Percentiles rank a stretch among this genome's conserved stretches.
Evolutionary conservation across 805 yeast genomes (phyloP).

Genomic region (Candida dajiaensis): DNA sequence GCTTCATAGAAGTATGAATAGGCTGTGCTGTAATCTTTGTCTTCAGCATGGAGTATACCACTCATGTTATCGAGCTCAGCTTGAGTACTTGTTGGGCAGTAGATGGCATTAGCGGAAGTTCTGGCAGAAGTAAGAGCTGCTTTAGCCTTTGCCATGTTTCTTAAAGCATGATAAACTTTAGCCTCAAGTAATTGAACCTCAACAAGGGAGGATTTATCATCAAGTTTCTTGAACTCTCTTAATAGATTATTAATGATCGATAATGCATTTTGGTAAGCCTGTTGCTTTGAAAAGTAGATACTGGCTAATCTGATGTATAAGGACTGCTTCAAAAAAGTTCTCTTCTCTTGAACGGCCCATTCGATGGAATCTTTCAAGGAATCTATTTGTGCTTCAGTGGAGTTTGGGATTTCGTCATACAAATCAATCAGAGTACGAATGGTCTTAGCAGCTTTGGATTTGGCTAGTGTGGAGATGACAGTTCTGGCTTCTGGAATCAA

Average conservation of each 20-base stretch:
- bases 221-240: conserved; percentile 85
- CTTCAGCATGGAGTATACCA: conserved; percentile 94
- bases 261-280: conserved; percentile 61
- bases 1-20: conserved; percentile 93
- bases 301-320: conserved; percentile 79
- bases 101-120: conserved; percentile 95
- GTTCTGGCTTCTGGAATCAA: conserved; percentile 65
- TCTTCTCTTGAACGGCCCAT: conserved; percentile 80
- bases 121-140: conserved; percentile 94
- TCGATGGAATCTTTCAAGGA: conserved; percentile 76
- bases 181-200: conserved; percentile 93
- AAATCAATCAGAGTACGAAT: conserved; percentile 76
- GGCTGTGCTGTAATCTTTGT: conserved; percentile 93
- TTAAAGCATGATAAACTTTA: conserved; percentile 82
- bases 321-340: conserved; percentile 84
- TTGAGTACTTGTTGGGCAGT: conserved; percentile 88
- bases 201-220: conserved; percentile 90
- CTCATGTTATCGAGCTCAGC: conserved; percentile 94
- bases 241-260: conserved; percentile 65
- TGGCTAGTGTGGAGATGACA: conserved; percentile 76
- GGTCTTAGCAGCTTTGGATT: conserved; percentile 91
- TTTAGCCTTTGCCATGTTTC: conserved; percentile 85
- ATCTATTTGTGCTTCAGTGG: conserved; percentile 63
- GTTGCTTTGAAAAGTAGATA: conserved; percentile 59
- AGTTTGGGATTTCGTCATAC: conserved; percentile 56